These are phyloP conservation scores for Blastomyces parvus DNA, from an alignment of 2,329 filamentous ascomycete genomes.

Conservation along the genomic window DNA sequence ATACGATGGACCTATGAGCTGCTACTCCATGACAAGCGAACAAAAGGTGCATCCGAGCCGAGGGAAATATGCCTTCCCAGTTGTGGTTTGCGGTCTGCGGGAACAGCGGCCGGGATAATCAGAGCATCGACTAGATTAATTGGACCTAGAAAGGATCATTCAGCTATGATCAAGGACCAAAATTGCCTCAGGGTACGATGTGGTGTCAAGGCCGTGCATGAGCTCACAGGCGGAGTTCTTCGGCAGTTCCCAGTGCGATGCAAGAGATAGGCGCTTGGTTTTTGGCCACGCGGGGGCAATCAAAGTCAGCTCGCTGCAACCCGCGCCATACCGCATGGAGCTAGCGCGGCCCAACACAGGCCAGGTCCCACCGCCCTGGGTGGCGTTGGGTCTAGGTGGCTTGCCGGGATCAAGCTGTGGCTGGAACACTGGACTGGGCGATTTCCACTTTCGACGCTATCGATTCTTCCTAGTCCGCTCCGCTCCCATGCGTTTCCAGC, in stretches of 20 bases:
- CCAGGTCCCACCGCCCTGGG: constrained; percentile 11
- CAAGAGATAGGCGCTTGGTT: neutral
- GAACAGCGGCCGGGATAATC: neutral
- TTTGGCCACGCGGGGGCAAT: constrained; percentile 16
- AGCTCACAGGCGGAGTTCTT: neutral
- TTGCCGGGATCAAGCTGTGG: constrained; percentile 10
- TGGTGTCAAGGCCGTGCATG: neutral
- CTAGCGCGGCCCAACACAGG: constrained; percentile 1
- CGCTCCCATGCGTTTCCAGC: constrained; percentile 2
- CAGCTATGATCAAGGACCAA: constrained; percentile 5
- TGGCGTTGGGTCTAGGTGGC: constrained; percentile 12
- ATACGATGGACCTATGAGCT: neutral
- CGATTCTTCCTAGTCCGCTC: constrained; percentile 1
- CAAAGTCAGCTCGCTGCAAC: constrained; percentile 13
- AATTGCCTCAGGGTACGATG: constrained; percentile 1
- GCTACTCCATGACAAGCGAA: neutral
- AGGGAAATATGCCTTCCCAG: neutral
- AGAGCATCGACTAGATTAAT: neutral
- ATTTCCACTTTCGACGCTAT: constrained; percentile 7
- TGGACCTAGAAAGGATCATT: constrained; percentile 1
- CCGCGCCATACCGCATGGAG: constrained; percentile 6
- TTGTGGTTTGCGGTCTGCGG: neutral
- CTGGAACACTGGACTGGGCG: constrained; percentile 1
- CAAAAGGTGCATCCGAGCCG: neutral
- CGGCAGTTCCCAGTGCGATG: neutral